Base-by-base conservation (phyloP, 2,329 filamentous ascomycete species). In the Sporothrix sp. region DNA sequence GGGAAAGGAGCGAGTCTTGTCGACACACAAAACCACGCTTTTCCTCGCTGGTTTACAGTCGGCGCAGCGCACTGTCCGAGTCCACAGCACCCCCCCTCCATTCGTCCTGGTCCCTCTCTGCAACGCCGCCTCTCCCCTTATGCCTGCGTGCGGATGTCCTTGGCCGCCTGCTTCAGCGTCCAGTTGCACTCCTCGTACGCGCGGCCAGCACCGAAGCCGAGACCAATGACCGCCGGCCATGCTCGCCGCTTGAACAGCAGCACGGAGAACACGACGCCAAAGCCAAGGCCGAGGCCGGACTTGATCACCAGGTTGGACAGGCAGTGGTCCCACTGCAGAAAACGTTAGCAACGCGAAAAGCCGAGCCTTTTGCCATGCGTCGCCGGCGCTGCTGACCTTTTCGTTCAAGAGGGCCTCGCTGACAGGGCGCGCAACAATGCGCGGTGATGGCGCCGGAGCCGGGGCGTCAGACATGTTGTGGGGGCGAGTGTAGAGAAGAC, bases 141-240 rank as follows among this genome's bases (percentile, higher is more conserved):
- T 62, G 70, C 67, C 61, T 71, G 69, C 65, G 70, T 76, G 69
- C 74, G 76, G 59, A 81, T 68, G 51, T 79, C 76, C 60, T 71
- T 71, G 39, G 77, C 73, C 32, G 78, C 77, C 65, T 76, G 73
- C 70, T 81, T 82, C 61, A 83, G 67, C 71, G 74, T 84, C 73
- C 78, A 86, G 74, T 98, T 95, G 72, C 93, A 96, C 76, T 98
- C 93, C 71, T 98, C 93, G 76, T 95, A 98, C 52, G 93, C 93
- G 63, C 94, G 82, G 62, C 93, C 93, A 57, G 90, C 90, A 66
- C 94, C 93, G 68, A 98, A 97, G 52, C 93, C 93, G 50, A 91
- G 78, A 58, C 93, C 93, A 59, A 95, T 80, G 66, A 88, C 93
- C n/a, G 90, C 93, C 52, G 93, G 93, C 88, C 91, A 98, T 59